Evolutionary conservation across 345 rosid genomes (phyloP).

Genomic region (Eucalyptus microcorys): DNA sequence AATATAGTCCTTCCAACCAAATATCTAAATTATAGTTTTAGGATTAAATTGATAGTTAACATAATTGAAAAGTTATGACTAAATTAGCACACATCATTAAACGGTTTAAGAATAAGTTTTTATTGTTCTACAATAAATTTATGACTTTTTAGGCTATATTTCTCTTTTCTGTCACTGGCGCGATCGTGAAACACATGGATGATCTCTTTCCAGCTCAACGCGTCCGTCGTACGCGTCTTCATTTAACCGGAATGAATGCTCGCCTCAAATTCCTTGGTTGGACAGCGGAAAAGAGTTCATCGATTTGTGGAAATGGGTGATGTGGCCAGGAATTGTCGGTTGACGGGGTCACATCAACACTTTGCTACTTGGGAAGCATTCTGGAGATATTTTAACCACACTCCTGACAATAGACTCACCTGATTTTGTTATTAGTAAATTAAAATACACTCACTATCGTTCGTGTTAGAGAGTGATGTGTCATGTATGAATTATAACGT

Average conservation of each 20-base stretch:
- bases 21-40: too few relatives aligned
- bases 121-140: too few relatives aligned
- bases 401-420: not conserved
- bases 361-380: not conserved
- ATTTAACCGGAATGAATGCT: too few relatives aligned
- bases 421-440: not conserved
- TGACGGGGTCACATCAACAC: not conserved
- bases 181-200: not conserved
- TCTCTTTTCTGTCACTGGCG: accelerated
- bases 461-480: too few relatives aligned
- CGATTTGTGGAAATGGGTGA: not conserved
- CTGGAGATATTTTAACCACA: not conserved
- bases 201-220: not conserved
- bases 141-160: too few relatives aligned
- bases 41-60: too few relatives aligned
- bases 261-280: not conserved
- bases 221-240: not conserved
- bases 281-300: not conserved
- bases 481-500: too few relatives aligned
- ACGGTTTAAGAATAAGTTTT: too few relatives aligned
- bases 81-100: too few relatives aligned
- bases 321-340: not conserved
- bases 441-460: not conserved
- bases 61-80: too few relatives aligned
- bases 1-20: too few relatives aligned